Evolutionary conservation across 768 basidiomycete species (phyloP).

Genomic region (Serendipita vermifera): DNA sequence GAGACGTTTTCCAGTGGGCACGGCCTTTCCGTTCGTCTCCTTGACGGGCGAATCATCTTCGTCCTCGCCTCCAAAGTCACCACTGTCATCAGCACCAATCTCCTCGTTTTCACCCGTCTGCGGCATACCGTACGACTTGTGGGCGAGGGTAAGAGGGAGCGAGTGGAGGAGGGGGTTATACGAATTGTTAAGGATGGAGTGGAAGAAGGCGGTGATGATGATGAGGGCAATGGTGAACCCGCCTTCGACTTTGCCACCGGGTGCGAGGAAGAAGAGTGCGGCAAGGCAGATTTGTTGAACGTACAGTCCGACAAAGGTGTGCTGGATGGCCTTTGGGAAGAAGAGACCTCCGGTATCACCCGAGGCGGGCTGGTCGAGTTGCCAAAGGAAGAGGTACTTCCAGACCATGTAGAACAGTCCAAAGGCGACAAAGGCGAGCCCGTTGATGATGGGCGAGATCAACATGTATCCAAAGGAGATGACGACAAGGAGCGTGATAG

Average conservation of each 20-base stretch:
- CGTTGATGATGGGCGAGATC: constrained; percentile 89
- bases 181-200: constrained; percentile 60
- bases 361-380: constrained; percentile 51
- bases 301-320: constrained; percentile 89
- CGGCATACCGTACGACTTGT: constrained; percentile 40
- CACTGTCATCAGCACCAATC: constrained; percentile 14
- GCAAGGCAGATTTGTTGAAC: constrained; percentile 75
- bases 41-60: constrained; percentile 17
- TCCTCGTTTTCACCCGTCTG: constrained; percentile 13
- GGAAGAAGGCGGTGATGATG: constrained; percentile 59
- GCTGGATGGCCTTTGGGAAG: constrained; percentile 89
- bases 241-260: constrained; percentile 47
- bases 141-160: constrained; percentile 68
- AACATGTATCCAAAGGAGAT: constrained; percentile 76
- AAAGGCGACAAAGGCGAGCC: constrained; percentile 71
- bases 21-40: constrained; percentile 1
- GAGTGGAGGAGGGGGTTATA: constrained; percentile 64
- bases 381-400: constrained; percentile 70
- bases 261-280: constrained; percentile 83
- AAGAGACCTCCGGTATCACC: constrained; percentile 85
- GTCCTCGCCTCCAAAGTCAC: constrained; percentile 1
- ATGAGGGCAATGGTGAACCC: constrained; percentile 79
- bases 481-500: constrained; percentile 63
- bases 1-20: constrained; percentile 14
- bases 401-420: constrained; percentile 54